A percentile compares a stretch with the other conserved stretches of the same genome.
phyloP scores from a whole-genome alignment of 495 filamentous ascomycete genomes.

The Aspergillus kassunensis region DNA sequence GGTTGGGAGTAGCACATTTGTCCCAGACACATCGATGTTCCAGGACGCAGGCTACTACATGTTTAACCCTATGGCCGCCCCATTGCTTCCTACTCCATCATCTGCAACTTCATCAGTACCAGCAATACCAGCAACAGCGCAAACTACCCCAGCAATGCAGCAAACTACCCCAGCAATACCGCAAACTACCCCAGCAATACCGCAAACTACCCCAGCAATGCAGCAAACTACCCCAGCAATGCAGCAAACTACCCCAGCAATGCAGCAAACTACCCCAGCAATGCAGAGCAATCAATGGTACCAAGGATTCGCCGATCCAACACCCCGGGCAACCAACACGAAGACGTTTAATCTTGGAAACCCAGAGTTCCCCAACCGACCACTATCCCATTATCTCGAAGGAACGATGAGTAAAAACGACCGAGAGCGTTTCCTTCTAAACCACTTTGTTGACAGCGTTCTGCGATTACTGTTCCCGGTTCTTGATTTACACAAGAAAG shows the following conservation, averaged over 20 bases:
- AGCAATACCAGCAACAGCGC: background rate
- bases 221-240: too few species aligned
- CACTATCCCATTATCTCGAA: slow-evolving; percentile 1
- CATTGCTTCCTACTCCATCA: background rate
- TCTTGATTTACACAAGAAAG: slow-evolving; percentile 74
- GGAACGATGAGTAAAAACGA: background rate
- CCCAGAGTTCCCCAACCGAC: background rate
- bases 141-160: too few species aligned
- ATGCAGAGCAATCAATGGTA: slow-evolving; percentile 2
- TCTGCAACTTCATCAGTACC: background rate
- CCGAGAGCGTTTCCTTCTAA: slow-evolving; percentile 68
- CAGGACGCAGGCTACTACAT: background rate
- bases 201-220: too few species aligned
- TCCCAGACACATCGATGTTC: background rate
- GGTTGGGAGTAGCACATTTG: background rate
- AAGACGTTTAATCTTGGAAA: background rate
- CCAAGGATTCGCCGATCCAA: slow-evolving; percentile 2
- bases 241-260: too few species aligned
- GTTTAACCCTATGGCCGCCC: background rate
- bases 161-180: too few species aligned
- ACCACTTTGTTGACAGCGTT: slow-evolving; percentile 88
- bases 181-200: too few species aligned
- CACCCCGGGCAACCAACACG: background rate
- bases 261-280: background rate
- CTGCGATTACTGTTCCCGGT: slow-evolving; percentile 84